These are phyloP conservation scores for Diaporthe sp. DNA, from an alignment of 2,329 filamentous ascomycete species.

Conservation along the genomic window DNA sequence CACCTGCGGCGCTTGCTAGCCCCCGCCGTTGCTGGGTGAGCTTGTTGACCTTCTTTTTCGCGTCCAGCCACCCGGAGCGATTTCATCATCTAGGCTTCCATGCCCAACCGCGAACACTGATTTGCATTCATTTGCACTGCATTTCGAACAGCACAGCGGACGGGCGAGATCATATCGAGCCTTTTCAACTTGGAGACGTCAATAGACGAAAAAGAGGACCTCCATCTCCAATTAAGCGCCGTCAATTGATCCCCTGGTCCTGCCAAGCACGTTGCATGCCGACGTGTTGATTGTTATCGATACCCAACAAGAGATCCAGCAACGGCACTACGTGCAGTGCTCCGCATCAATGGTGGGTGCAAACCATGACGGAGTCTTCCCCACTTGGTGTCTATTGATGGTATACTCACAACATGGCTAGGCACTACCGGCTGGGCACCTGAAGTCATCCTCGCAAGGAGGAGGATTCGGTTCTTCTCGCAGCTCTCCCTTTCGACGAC, in stretches of 20 bases:
- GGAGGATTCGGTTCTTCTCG: conserved; percentile 67
- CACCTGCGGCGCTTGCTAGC: conserved; percentile 30
- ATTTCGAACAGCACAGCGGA: background rate
- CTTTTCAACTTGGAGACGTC: background rate
- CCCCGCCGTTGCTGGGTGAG: conserved; percentile 41
- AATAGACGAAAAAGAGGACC: background rate
- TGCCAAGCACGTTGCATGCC: background rate
- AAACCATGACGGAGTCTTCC: conserved; percentile 38
- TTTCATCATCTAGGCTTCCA: conserved; percentile 2
- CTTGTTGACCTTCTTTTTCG: conserved; percentile 37
- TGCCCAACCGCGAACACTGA: background rate
- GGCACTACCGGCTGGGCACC: conserved; percentile 61
- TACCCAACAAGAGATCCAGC: conserved; percentile 29
- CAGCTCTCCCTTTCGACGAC: conserved; percentile 74
- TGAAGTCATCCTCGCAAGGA: conserved; percentile 36
- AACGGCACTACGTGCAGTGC: conserved; percentile 25
- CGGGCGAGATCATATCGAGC: background rate
- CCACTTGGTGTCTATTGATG: conserved; percentile 34
- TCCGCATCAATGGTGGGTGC: conserved; percentile 42
- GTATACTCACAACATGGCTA: conserved; percentile 46
- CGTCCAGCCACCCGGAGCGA: conserved; percentile 12
- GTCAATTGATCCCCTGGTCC: background rate
- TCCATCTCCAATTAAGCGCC: background rate
- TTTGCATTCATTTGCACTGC: background rate
- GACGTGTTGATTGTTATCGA: conserved; percentile 29